Base-by-base conservation (phyloP, 495 filamentous ascomycete genomes). In the Aspergillus nidulans region DNA sequence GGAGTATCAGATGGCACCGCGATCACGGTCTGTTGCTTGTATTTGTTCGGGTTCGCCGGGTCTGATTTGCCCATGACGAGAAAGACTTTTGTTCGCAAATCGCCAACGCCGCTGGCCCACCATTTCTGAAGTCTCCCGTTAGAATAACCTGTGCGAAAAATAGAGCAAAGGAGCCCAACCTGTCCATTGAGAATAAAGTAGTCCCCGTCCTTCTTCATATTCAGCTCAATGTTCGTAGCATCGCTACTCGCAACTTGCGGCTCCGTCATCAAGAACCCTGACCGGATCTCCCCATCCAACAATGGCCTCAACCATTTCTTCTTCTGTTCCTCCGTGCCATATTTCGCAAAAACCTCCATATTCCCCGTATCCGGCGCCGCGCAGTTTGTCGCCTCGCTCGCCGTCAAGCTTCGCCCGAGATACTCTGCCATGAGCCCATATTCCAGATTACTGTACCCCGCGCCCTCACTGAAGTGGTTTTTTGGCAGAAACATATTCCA, bases 31-130 rank as follows among this genome's bases (percentile, higher is more conserved):
- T 41, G 39, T 21, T 41, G 39, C 39, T 41, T 41, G 39, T 41
- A 21, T 19, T 18, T 41, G 39, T 41, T 21, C 3, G 39, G 2
- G n/a, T 41, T 41, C 19, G 39, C 7, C 5, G 39, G 39, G 10
- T 41, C 39, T 18, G 39, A 41, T 13, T 41, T 41, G 39, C 39
- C 39, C 39, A 41, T 41, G n/a, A 41, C 39, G 39, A 41, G 39
- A 19, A 41, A 41, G 20, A 47, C 44, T 7, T 25, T 25, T 10
- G 49, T 23, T 19, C 49, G 34, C 1, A 34, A 18, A 28, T 52
- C 49, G 15, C 49, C 49, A 26, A 34, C 36, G 20, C 49, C 49
- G 10, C 30, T 39, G 6, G 49, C 38, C 49, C 49, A 52, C 49
- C 49, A 52, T 52, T 52, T 52, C 49, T 52, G 34, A 13, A 9